These are phyloP conservation scores for Gynandropsis gynandra DNA, from an alignment of 345 rosid genomes.

Conservation along the genomic window DNA sequence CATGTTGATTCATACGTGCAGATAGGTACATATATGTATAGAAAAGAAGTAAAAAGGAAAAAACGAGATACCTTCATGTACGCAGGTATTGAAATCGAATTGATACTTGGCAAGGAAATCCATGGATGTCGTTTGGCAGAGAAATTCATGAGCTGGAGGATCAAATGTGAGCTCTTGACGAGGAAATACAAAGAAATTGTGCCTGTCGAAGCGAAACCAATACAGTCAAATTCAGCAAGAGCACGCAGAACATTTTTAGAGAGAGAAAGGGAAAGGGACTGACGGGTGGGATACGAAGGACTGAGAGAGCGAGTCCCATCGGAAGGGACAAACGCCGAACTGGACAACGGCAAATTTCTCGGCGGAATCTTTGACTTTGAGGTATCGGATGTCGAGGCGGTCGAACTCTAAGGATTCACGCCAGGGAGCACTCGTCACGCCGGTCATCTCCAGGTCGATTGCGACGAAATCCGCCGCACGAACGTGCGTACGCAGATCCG, in stretches of 20 bases:
- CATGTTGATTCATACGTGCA: background rate
- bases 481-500: conserved; percentile 48
- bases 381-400: conserved; percentile 65
- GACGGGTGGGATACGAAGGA: conserved; percentile 77
- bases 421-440: conserved; percentile 84
- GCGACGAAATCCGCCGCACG: conserved; percentile 85
- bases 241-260: background rate
- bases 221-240: conserved; percentile 6
- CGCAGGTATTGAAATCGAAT: conserved; percentile 84
- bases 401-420: conserved; percentile 79
- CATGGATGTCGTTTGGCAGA: conserved; percentile 79
- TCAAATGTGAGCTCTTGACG: conserved; percentile 50
- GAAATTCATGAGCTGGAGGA: conserved; percentile 57
- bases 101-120: conserved; percentile 85
- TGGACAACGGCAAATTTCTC: conserved; percentile 93
- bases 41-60: background rate
- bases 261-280: conserved; percentile 20
- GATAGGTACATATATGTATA: background rate
- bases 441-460: conserved; percentile 93
- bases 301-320: conserved; percentile 63
- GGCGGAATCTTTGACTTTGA: conserved; percentile 90
- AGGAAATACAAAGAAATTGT: conserved; percentile 81
- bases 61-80: conserved; percentile 51
- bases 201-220: conserved; percentile 33
- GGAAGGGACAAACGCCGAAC: conserved; percentile 91